Percentiles rank a stretch among this genome's conserved stretches.
These are phyloP conservation scores for Elymus sibiricus DNA, from an alignment of 176 grass and related monocot species.

Conservation along the genomic window DNA sequence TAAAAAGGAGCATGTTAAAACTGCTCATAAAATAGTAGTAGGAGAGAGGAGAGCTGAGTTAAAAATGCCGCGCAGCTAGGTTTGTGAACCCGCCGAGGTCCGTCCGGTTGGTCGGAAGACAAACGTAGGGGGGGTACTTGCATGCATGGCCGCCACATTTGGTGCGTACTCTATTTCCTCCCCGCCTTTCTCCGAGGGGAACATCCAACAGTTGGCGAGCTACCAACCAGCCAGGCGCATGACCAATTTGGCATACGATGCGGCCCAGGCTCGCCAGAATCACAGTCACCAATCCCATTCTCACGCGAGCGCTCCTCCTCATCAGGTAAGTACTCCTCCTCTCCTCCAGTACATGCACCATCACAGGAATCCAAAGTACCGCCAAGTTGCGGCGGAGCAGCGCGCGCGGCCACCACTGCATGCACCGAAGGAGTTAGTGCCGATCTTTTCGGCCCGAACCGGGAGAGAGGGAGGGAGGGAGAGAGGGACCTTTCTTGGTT, in stretches of 20 bases:
- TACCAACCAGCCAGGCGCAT: background rate
- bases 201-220: background rate
- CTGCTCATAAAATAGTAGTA: too few species aligned
- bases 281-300: background rate
- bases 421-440: background rate
- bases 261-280: background rate
- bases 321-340: too few species aligned
- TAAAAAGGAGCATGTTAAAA: too few species aligned
- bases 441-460: background rate
- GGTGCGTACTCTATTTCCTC: background rate
- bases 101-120: background rate
- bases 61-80: background rate
- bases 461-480: background rate
- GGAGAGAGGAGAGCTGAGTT: background rate
- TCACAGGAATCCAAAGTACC: background rate
- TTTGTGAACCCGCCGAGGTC: background rate
- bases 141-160: background rate
- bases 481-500: background rate
- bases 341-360: too few species aligned
- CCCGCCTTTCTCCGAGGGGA: background rate
- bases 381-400: constrained; percentile 15
- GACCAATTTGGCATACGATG: background rate
- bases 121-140: background rate
- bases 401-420: too few species aligned
- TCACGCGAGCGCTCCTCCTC: too few species aligned